Conservation (phyloP, 208 protist species). For the Entamoeba dispar region DNA sequence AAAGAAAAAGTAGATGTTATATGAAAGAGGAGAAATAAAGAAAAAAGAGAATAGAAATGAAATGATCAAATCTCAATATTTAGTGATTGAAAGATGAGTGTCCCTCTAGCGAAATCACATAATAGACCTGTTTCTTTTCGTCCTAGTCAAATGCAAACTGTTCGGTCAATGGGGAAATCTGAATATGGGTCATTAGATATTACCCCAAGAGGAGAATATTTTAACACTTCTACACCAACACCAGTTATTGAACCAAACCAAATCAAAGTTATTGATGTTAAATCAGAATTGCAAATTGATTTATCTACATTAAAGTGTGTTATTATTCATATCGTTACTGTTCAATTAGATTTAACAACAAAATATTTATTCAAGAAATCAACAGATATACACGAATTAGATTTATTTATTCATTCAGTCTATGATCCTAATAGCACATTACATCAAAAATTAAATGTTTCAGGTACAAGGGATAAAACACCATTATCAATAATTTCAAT, state of each 20-base stretch:
- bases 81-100: too few species aligned
- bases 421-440: not conserved
- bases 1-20: too few species aligned
- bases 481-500: not conserved
- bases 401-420: not conserved
- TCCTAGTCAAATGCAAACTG: not conserved
- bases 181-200: not conserved
- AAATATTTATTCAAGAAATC: not conserved
- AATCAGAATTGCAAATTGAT: not conserved
- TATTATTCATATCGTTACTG: not conserved
- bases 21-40: too few species aligned
- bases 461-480: too few species aligned
- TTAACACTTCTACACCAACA: not conserved
- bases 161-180: not conserved
- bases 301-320: not conserved
- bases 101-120: too few species aligned
- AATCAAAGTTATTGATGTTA: not conserved
- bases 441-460: not conserved
- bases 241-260: not conserved
- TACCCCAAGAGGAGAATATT: not conserved
- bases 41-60: too few species aligned
- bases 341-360: not conserved
- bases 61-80: too few species aligned
- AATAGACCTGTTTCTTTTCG: not conserved
- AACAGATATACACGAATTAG: not conserved